Conservation (phyloP, 2,329 filamentous ascomycete genomes). For the Malbranchea cinnamomea region DNA sequence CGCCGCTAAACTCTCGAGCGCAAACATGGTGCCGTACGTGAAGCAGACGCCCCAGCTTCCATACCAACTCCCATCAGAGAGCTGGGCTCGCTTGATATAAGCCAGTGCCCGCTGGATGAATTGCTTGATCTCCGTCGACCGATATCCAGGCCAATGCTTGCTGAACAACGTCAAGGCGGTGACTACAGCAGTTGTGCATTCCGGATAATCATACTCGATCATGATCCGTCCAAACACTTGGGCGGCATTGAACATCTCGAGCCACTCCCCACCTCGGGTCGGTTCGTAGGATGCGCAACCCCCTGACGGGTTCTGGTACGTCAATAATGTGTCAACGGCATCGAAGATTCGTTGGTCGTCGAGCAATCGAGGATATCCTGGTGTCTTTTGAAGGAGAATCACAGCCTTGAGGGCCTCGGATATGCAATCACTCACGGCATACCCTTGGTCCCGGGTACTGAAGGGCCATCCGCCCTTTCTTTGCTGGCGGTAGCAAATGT, state of each 20-base stretch:
- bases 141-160: slow-evolving; percentile 6
- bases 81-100: slow-evolving; percentile 5
- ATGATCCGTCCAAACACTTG: slow-evolving; percentile 9
- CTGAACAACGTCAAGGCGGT: slow-evolving; percentile 5
- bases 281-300: slow-evolving; percentile 8
- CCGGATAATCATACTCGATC: slow-evolving; percentile 9
- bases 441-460: slow-evolving; percentile 4
- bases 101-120: slow-evolving; percentile 2
- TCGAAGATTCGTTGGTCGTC: slow-evolving; percentile 6
- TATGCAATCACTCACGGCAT: slow-evolving; percentile 5
- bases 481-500: slow-evolving; percentile 3
- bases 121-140: slow-evolving; percentile 6
- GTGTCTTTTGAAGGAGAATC: slow-evolving; percentile 4
- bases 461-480: slow-evolving; percentile 6
- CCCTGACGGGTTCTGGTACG: slow-evolving; percentile 6
- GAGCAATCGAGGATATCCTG: slow-evolving; percentile 5
- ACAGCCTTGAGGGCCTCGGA: slow-evolving; percentile 6
- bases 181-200: slow-evolving; percentile 10
- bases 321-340: slow-evolving; percentile 6
- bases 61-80: slow-evolving; percentile 9
- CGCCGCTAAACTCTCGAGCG: slow-evolving; percentile 6
- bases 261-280: slow-evolving; percentile 2
- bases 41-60: slow-evolving; percentile 10
- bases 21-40: slow-evolving; percentile 11
- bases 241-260: slow-evolving; percentile 9